Evolutionary conservation across 225 moss, liverwort and hornwort species (phyloP).

Genomic region (Asterella californica): DNA sequence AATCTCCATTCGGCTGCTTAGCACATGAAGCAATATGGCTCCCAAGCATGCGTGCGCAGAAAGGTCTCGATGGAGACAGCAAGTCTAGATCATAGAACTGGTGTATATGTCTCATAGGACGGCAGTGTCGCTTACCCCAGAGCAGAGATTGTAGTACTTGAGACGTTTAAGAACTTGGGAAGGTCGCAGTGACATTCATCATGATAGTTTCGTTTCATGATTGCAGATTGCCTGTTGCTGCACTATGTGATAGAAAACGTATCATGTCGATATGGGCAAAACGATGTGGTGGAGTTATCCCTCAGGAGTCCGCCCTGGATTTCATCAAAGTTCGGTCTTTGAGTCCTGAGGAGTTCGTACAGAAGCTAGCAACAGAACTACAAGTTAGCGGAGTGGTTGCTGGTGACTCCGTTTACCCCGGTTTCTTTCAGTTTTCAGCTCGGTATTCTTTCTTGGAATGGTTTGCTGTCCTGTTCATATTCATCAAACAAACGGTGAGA

Average conservation of each 20-base stretch:
- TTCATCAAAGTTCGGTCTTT: constrained; percentile 78
- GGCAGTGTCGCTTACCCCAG: too few relatives aligned
- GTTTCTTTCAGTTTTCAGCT: not conserved
- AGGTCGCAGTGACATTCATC: not conserved
- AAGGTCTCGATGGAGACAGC: too few relatives aligned
- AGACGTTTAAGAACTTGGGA: not conserved
- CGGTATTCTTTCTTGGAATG: not conserved
- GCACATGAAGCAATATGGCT: not conserved
- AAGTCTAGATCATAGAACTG: not conserved
- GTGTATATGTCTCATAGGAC: not conserved
- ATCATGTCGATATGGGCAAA: constrained; percentile 78
- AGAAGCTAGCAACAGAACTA: constrained; percentile 80
- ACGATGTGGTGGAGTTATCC: constrained; percentile 54
- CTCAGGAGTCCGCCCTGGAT: constrained; percentile 74
- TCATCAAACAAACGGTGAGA: not conserved
- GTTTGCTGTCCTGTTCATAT: not conserved
- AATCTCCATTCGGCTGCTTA: not conserved
- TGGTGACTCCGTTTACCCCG: constrained; percentile 36
- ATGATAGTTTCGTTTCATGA: not conserved
- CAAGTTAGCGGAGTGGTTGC: constrained; percentile 89
- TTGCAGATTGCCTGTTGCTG: constrained; percentile 91
- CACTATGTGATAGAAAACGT: constrained; percentile 69
- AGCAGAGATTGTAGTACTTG: not conserved
- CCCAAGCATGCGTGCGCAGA: too few relatives aligned
- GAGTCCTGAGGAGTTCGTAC: constrained; percentile 83